Base-by-base conservation (phyloP, 768 basidiomycete species). In the Suillus subluteus region DNA sequence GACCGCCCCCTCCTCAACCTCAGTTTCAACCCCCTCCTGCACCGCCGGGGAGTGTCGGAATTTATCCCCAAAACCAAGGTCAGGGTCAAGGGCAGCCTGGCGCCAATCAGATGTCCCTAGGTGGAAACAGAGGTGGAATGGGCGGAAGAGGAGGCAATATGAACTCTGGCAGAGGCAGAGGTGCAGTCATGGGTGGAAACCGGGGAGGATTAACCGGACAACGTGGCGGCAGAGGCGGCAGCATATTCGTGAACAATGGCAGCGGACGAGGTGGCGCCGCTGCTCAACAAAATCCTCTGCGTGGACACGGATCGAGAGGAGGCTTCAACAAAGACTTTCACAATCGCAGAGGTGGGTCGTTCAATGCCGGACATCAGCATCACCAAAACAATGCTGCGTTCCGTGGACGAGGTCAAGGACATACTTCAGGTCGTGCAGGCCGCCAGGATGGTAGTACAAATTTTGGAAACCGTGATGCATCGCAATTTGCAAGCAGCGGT, bases 241-340 rank as follows among this genome's bases (percentile, higher is more conserved):
- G 71, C 58, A 58, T 72, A 26, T 78, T 79, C 52, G 70, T 78
- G 62, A 74, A 70, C 55, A 71, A 79, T 50, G 78, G 82, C 50
- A 70, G 80, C 35, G 79, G 81, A 11, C 83, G 83, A 63, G 79
- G 84, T 12, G 82, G 85, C 35, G 38, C 16, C 26, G 79, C 79
- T 62, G 72, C 81, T 18, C 83, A 81, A 69, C 80, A 80, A 65
- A 82, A 84, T 41, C 76, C 83, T 15, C 78, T 88, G 70, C 83
- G 91, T 66, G 86, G 87, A 41, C 91, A 91, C 67, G 82, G 83
- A 40, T 89, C 89, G 13, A 82, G 90, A 68, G 87, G 87, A 56
- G 88, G 88, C 71, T 90, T 90, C 74, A 86, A 84, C 62, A 85
- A 88, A 67, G 88, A 85, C 73, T 87, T 87, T 74, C 84, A 86